These are phyloP conservation scores for Cordyceps javanica DNA, from an alignment of 2,329 filamentous ascomycete species.

Conservation along the genomic window DNA sequence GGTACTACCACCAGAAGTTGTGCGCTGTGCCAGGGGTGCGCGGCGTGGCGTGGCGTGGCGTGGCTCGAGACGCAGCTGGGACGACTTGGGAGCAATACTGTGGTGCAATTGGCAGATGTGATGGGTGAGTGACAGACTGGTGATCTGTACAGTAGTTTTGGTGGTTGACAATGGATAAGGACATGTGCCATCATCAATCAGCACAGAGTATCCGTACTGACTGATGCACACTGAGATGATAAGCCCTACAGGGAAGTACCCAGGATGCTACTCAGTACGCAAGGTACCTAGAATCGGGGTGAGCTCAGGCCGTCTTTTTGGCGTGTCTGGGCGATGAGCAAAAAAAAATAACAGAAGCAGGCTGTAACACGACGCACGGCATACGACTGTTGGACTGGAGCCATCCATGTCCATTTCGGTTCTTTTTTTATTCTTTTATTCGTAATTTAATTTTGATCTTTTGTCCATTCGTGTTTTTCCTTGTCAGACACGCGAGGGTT, in stretches of 20 bases:
- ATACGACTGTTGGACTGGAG: background rate
- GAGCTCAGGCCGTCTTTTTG: background rate
- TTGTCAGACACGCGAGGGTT: background rate
- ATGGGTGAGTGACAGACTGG: too few relatives aligned
- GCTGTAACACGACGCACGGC: background rate
- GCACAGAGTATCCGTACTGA: background rate
- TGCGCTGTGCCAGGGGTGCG: background rate
- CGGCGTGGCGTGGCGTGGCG: slow-evolving; percentile 1
- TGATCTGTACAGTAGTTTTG: background rate
- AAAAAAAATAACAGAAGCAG: background rate
- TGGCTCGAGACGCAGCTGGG: background rate
- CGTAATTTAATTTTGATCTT: too few relatives aligned
- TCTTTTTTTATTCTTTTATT: too few relatives aligned
- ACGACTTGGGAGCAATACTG: background rate
- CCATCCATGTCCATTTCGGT: background rate
- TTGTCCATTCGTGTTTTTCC: too few relatives aligned
- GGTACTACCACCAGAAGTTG: too few relatives aligned
- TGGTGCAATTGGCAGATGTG: background rate
- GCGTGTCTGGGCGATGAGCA: background rate
- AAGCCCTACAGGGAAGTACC: too few relatives aligned
- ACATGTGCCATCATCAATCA: too few relatives aligned
- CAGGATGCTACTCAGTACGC: background rate
- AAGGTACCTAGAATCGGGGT: background rate
- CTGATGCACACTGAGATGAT: background rate
- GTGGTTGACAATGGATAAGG: background rate